Conservation (phyloP, 257 asterid species). For the Ilex aquifolium region DNA sequence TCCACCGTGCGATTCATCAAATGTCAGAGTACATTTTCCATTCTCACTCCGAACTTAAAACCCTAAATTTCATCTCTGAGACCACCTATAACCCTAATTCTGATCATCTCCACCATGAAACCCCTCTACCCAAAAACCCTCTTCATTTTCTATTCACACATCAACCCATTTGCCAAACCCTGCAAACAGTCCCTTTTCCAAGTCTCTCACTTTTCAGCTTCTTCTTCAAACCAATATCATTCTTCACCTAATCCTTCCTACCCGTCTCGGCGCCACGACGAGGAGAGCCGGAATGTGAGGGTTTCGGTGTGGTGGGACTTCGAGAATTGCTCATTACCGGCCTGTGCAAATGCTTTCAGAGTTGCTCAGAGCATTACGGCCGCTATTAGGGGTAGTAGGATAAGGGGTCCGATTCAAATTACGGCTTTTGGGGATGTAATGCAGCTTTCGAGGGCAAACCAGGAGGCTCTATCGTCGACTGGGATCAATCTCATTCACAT, state of each 20-base stretch:
- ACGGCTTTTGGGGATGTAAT: constrained; percentile 89
- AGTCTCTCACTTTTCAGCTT: constrained; percentile 26
- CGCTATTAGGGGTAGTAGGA: constrained; percentile 78
- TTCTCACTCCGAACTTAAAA: not conserved
- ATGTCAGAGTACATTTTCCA: constrained; percentile 24
- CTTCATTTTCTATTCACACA: not conserved
- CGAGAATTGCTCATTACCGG: constrained; percentile 71
- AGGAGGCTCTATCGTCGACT: constrained; percentile 77
- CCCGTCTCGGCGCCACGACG: constrained; percentile 55
- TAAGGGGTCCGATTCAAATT: constrained; percentile 77
- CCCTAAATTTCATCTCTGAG: too few relatives aligned
- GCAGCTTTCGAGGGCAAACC: constrained; percentile 75
- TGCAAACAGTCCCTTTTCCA: constrained; percentile 10
- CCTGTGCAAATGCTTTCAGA: constrained; percentile 44
- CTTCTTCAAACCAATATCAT: constrained; percentile 18
- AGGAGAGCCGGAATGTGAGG: constrained; percentile 65
- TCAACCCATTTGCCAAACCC: not conserved
- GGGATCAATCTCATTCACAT: constrained; percentile 76
- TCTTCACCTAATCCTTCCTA: constrained; percentile 12
- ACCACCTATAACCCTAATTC: too few relatives aligned
- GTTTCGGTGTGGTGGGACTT: constrained; percentile 99
- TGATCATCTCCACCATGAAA: not conserved
- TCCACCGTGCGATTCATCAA: constrained; percentile 27
- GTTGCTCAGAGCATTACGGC: constrained; percentile 61
- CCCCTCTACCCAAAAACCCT: not conserved